Conservation (phyloP, 805 yeast species). For the Candida ulmi region DNA sequence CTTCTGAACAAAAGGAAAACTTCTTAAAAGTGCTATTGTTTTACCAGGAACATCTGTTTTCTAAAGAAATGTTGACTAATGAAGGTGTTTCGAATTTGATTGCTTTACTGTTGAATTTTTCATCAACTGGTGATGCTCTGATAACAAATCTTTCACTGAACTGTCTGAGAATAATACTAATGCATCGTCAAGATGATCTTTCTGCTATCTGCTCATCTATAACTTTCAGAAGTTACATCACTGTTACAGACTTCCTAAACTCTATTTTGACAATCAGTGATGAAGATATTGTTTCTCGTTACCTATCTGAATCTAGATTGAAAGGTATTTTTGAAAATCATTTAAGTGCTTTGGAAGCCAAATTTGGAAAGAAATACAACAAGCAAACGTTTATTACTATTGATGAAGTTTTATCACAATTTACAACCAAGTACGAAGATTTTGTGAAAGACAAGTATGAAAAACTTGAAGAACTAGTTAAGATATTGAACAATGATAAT, state of each 20-base stretch:
- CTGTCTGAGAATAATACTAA: slow-evolving; percentile 26
- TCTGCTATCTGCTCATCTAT: slow-evolving; percentile 22
- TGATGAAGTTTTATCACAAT: slow-evolving; percentile 9
- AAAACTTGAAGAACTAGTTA: slow-evolving; percentile 13
- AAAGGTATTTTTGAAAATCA: slow-evolving; percentile 14
- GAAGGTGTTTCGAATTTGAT: slow-evolving; percentile 30
- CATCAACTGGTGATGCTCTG: slow-evolving; percentile 8
- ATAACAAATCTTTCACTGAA: slow-evolving; percentile 22
- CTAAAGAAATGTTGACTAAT: slow-evolving; percentile 26
- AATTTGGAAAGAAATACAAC: slow-evolving; percentile 18
- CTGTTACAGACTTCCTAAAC: slow-evolving; percentile 20
- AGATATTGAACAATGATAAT: slow-evolving; percentile 13
- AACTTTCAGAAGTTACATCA: slow-evolving; percentile 17
- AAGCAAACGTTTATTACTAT: slow-evolving; percentile 10
- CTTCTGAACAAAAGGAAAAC: slow-evolving; percentile 22
- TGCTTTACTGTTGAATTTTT: slow-evolving; percentile 19
- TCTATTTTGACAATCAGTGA: slow-evolving; percentile 21
- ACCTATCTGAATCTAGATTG: slow-evolving; percentile 13
- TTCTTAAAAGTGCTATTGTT: slow-evolving; percentile 25
- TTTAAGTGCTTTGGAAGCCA: slow-evolving; percentile 19
- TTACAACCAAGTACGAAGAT: slow-evolving; percentile 14
- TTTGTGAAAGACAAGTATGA: slow-evolving; percentile 21
- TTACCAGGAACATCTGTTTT: slow-evolving; percentile 26
- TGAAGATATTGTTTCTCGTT: slow-evolving; percentile 20
- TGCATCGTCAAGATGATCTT: slow-evolving; percentile 27